Conservation (phyloP, 78 protist genomes). For the Dictyostelium firmibasis region DNA sequence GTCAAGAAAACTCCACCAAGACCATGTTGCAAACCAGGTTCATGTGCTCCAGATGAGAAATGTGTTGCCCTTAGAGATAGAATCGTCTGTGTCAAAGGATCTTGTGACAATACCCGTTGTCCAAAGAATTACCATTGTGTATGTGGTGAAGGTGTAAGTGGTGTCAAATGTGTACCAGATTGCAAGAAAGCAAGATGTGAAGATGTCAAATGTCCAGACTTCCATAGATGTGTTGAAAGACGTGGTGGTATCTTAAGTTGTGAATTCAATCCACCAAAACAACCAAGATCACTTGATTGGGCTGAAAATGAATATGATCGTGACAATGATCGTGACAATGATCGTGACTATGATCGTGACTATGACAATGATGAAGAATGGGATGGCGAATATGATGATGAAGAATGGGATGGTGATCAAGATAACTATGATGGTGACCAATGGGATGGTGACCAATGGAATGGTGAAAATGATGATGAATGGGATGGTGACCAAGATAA, state of each 20-base stretch:
- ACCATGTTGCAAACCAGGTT: background rate
- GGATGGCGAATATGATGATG: background rate
- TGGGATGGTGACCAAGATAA: background rate
- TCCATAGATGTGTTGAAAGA: background rate
- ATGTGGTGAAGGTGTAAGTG: background rate
- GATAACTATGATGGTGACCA: background rate
- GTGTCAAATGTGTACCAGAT: background rate
- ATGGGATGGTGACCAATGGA: background rate
- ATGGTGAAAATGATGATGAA: background rate
- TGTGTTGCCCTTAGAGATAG: background rate
- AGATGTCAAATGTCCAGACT: background rate
- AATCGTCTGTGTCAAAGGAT: background rate
- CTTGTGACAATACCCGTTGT: slow-evolving; percentile 4
- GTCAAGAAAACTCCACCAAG: background rate
- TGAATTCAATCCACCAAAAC: background rate
- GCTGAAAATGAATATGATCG: background rate
- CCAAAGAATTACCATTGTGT: background rate
- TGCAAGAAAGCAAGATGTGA: background rate
- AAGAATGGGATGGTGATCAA: background rate
- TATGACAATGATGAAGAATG: background rate
- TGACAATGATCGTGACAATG: background rate
- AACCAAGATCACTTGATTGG: background rate
- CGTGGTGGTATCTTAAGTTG: background rate
- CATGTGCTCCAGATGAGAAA: background rate
- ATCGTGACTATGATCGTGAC: background rate